Base-by-base conservation (phyloP, 2,329 filamentous ascomycete genomes). In the Thielaviopsis ethacetica region DNA sequence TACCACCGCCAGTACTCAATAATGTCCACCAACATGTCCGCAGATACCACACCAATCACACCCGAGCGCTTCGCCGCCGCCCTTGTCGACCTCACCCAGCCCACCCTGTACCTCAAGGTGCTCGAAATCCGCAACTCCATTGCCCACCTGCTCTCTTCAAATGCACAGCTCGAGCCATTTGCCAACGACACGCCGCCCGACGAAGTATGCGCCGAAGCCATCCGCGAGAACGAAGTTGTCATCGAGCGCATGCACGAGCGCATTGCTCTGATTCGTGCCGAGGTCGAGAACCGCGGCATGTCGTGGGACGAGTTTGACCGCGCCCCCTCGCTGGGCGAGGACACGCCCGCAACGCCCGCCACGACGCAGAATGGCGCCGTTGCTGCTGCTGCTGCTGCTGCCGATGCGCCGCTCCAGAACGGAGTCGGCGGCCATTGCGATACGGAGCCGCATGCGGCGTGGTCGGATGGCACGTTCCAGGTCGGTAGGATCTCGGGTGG, bases 111-210 rank as follows among this genome's bases (percentile, higher is more conserved):
- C 71, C 76, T 85, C 70, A 90, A 90, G 71, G 80, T 85, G 61
- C 79, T 85, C 67, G 87, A 91, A 69, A 76, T 91, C 62, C 81
- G 80, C 68, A 90, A 89, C 76, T 81, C 77, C 65, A 84, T 90
- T 67, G 76, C 79, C 24, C 85, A 91, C 70, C 81, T 91, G 26
- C 79, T 84, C 66, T 82, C 83, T 69, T 86, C 83, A 63, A 91
- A 90, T 72, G 77, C 79, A 63, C 81, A 90, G 68, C 82, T 90
- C 61, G 75, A 77, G 59, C 84, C 85, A 38, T 89, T 81, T 65
- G 83, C 84, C 59, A 76, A 82, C 15, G 60, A 62, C 2, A 61
- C 58, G 27, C 63, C 61, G 17, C 70, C 82, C 17, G 86, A 91
- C 67, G 75, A 75, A 62, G 85, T 87, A 68, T 91, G 86, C 73